phyloP scores from a whole-genome alignment of 179 eudicot species.

The Spergularia azorica region DNA sequence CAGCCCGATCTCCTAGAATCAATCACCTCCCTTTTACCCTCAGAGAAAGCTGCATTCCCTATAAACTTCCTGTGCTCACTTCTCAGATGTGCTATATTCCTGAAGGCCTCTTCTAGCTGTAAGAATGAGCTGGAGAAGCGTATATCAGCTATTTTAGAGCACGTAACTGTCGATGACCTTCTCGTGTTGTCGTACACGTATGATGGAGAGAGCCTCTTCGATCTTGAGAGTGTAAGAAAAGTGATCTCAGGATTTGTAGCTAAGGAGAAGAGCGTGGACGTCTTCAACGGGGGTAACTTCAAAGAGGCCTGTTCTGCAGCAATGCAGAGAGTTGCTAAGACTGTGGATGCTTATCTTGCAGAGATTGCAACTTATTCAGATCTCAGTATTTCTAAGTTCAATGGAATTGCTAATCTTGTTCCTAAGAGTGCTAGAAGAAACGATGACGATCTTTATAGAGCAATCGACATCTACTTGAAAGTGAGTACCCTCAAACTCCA shows the following conservation, averaged over 20 bases:
- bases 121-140: conserved; percentile 81
- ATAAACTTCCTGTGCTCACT: conserved; percentile 78
- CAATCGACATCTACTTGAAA: conserved; percentile 83
- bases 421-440: conserved; percentile 42
- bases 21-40: conserved; percentile 64
- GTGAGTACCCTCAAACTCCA: conserved; percentile 32
- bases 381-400: conserved; percentile 77
- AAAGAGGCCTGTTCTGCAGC: conserved; percentile 63
- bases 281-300: conserved; percentile 75
- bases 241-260: conserved; percentile 71
- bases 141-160: conserved; percentile 67
- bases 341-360: conserved; percentile 74
- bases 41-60: conserved; percentile 74
- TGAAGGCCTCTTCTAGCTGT: conserved; percentile 47
- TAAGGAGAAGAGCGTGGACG: conserved; percentile 81
- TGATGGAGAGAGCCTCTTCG: conserved; percentile 77
- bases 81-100: conserved; percentile 68
- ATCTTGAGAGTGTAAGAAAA: conserved; percentile 84
- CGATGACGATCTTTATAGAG: conserved; percentile 81
- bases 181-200: conserved; percentile 63
- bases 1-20: conserved; percentile 59
- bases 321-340: conserved; percentile 74
- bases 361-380: conserved; percentile 72
- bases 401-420: conserved; percentile 76
- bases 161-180: conserved; percentile 79